A percentile compares a stretch with the other conserved stretches of the same genome.
These are phyloP conservation scores for Apiotrichum montevideense DNA, from an alignment of 1,284 basidiomycete species.

Conservation along the genomic window DNA sequence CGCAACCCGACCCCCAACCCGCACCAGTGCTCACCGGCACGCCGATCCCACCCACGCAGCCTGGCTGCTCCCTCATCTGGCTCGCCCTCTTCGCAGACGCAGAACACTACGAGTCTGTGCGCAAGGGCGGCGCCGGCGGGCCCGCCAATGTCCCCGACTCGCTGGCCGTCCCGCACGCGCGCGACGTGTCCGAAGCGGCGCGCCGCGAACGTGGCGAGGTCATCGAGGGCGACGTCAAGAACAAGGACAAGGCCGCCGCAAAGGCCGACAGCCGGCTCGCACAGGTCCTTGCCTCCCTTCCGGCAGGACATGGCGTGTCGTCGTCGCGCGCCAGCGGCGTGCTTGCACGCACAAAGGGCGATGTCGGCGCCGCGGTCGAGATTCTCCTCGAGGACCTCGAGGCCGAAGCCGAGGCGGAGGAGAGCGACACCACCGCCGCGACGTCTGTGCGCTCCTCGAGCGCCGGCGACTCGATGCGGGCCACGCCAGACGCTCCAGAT, in stretches of 20 bases:
- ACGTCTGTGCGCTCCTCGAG: slow-evolving; percentile 1
- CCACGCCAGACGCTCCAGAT: background rate
- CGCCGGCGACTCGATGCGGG: background rate
- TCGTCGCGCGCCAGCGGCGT: slow-evolving; percentile 19
- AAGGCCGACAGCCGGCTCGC: slow-evolving; percentile 10
- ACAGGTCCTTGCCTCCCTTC: slow-evolving; percentile 28
- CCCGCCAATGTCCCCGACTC: slow-evolving; percentile 37
- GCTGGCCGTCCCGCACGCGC: slow-evolving; percentile 32
- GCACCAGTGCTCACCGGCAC: slow-evolving; percentile 13
- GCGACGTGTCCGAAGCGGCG: slow-evolving; percentile 33
- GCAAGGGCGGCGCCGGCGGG: slow-evolving; percentile 23
- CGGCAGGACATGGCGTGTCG: slow-evolving; percentile 26
- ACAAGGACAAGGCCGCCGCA: background rate
- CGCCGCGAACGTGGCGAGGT: slow-evolving; percentile 31
- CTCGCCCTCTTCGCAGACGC: slow-evolving; percentile 41
- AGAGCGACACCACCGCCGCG: slow-evolving; percentile 2
- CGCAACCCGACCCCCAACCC: slow-evolving; percentile 7
- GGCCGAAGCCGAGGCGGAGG: slow-evolving; percentile 12
- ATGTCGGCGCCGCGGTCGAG: slow-evolving; percentile 35
- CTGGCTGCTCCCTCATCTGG: slow-evolving; percentile 38
- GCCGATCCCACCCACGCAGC: slow-evolving; percentile 21
- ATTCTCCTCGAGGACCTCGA: slow-evolving; percentile 35
- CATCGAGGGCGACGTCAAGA: slow-evolving; percentile 9
- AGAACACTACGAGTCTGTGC: slow-evolving; percentile 40
- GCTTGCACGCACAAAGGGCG: slow-evolving; percentile 30